phyloP scores from a whole-genome alignment of 768 basidiomycete species.

The Kwoniella bestiolae region DNA sequence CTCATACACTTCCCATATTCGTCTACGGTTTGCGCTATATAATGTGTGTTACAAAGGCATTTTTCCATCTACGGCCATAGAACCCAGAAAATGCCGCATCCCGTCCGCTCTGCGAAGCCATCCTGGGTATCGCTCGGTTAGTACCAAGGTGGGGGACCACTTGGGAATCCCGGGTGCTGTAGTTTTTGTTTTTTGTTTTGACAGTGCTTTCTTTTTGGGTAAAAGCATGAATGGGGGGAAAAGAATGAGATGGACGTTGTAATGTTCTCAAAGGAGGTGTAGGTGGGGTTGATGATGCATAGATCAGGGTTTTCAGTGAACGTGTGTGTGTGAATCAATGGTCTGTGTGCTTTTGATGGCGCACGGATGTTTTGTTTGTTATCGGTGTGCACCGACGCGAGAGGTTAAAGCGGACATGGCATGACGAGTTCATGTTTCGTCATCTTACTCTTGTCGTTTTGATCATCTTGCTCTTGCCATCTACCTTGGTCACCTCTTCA shows the following conservation, averaged over 20 bases:
- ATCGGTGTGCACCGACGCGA: not conserved
- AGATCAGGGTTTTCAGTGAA: not conserved
- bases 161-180: conserved; percentile 23
- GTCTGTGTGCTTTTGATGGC: not conserved
- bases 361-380: not conserved
- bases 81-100: conserved; percentile 13
- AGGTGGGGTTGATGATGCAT: not conserved
- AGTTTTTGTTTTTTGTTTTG: conserved; percentile 12
- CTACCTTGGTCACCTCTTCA: too few relatives aligned
- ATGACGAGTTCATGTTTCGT: too few relatives aligned
- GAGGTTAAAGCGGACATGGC: not conserved
- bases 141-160: conserved; percentile 21
- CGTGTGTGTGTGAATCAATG: not conserved
- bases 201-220: too few relatives aligned
- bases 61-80: conserved; percentile 19
- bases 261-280: not conserved
- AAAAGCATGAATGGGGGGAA: too few relatives aligned
- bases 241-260: too few relatives aligned
- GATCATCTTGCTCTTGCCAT: too few relatives aligned
- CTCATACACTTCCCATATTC: too few relatives aligned
- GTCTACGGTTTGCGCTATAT: too few relatives aligned
- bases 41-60: too few relatives aligned
- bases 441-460: too few relatives aligned
- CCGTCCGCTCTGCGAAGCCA: conserved; percentile 16
- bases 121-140: conserved; percentile 15